Percentiles rank a stretch among this genome's conserved stretches.
Conservation (phyloP, 2,329 filamentous ascomycete genomes). For the Aspergillus novofumigatus region DNA sequence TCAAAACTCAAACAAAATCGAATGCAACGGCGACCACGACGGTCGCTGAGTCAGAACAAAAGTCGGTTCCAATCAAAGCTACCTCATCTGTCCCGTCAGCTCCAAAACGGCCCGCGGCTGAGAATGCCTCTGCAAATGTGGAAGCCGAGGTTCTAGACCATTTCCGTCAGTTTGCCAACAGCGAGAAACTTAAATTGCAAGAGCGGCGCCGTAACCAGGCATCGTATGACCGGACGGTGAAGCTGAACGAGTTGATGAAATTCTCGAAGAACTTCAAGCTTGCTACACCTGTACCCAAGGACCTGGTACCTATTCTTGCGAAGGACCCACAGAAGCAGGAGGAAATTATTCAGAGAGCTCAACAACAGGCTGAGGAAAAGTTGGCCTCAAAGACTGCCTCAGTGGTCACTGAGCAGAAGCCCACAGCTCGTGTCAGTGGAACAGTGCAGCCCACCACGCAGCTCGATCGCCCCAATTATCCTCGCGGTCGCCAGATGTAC, state of each 20-base stretch:
- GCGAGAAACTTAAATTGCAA: slow-evolving; percentile 57
- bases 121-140: slow-evolving; percentile 57
- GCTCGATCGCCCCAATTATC: slow-evolving; percentile 46
- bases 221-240: slow-evolving; percentile 78
- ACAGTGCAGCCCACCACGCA: slow-evolving; percentile 32
- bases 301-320: slow-evolving; percentile 89
- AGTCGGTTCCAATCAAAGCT: slow-evolving; percentile 20
- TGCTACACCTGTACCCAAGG: slow-evolving; percentile 82
- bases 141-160: slow-evolving; percentile 59
- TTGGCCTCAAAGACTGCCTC: slow-evolving; percentile 42
- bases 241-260: slow-evolving; percentile 89
- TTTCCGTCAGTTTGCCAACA: slow-evolving; percentile 61
- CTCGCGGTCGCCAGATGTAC: slow-evolving; percentile 45
- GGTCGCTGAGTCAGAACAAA: slow-evolving; percentile 22
- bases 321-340: slow-evolving; percentile 95
- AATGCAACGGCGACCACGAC: slow-evolving; percentile 20
- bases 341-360: slow-evolving; percentile 84
- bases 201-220: slow-evolving; percentile 54
- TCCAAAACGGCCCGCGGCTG: slow-evolving; percentile 38
- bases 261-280: slow-evolving; percentile 94
- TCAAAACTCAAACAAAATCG: slow-evolving; percentile 16
- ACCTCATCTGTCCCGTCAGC: slow-evolving; percentile 23
- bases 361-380: slow-evolving; percentile 65
- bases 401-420: slow-evolving; percentile 50
- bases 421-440: slow-evolving; percentile 40